These are phyloP conservation scores for Chiua virens DNA, from an alignment of 768 basidiomycete species.

Conservation along the genomic window DNA sequence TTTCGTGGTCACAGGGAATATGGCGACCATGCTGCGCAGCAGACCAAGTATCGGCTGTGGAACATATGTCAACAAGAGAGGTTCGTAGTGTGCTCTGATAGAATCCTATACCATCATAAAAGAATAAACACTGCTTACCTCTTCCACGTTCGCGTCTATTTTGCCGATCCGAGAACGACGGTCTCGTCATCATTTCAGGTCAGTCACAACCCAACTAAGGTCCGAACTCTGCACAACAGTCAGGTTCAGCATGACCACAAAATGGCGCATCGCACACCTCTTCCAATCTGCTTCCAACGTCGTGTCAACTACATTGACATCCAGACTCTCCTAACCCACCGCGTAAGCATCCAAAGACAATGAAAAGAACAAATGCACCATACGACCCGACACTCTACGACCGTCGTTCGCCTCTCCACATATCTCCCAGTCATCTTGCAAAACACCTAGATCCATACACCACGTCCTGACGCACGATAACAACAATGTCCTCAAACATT, in stretches of 20 bases:
- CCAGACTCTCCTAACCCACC: slow-evolving; percentile 38
- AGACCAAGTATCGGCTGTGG: slow-evolving; percentile 62
- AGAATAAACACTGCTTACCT: slow-evolving; percentile 39
- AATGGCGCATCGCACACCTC: slow-evolving; percentile 36
- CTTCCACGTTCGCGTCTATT: slow-evolving; percentile 63
- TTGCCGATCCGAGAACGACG: slow-evolving; percentile 51
- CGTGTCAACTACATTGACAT: slow-evolving; percentile 51
- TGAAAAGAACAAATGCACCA: slow-evolving; percentile 38
- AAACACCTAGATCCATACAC: slow-evolving; percentile 59
- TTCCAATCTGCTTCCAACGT: slow-evolving; percentile 47
- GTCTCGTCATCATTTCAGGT: slow-evolving; percentile 40
- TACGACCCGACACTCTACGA: slow-evolving; percentile 50
- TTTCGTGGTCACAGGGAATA: slow-evolving; percentile 62
- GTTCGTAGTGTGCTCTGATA: slow-evolving; percentile 45
- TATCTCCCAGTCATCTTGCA: slow-evolving; percentile 53
- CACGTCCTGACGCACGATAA: slow-evolving; percentile 54
- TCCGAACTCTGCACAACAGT: slow-evolving; percentile 50
- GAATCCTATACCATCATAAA: slow-evolving; percentile 39
- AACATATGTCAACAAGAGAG: slow-evolving; percentile 48
- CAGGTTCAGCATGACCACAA: too few relatives aligned
- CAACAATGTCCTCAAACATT: slow-evolving; percentile 63
- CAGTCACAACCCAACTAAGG: slow-evolving; percentile 51
- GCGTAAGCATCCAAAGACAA: background rate
- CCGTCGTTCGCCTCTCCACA: slow-evolving; percentile 56
- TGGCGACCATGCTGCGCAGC: slow-evolving; percentile 63